Base-by-base conservation (phyloP, 768 basidiomycete genomes). In the Dioszegia crocea region DNA sequence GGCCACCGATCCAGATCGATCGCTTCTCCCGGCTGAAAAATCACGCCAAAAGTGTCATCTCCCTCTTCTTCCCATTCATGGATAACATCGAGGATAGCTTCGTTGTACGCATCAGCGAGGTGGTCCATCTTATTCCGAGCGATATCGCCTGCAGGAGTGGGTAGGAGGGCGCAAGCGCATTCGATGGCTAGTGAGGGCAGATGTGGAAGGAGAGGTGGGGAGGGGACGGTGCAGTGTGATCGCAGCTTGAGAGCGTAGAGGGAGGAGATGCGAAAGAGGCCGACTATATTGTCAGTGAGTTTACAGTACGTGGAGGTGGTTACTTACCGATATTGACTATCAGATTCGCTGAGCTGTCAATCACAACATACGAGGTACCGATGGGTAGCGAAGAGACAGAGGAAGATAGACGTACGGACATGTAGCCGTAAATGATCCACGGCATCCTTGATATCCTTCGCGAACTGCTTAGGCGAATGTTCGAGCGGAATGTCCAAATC, bases 61-160 rank as follows among this genome's bases (percentile, higher is more conserved):
- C 47, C 56, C 33, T 69, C 69, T 19, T 55, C 54, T n/a, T 63
- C 54, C 67, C 68, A 68, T 21, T 65, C 62, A 14, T 33, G 29
- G 31, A 69, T 63, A 8, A 73, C 39, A 11, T 61, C 61, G 44
- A 53, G 36, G 2, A 75, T 61, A 6, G 71, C 74, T 19, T 61
- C 44, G 26, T 73, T 68, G 50, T 73, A 75, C 45, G 67, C 64
- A 36, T 71, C 59, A 9, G 67, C 71, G 17, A 71, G 56, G 0
- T 60, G 57, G 36, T 75, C 74, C 74, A 75, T 73, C 59, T 65
- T 73, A 21, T 31, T 36, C 16, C 74, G 58, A 3, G 71, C 69
- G 14, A 59, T 62, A 47, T 75, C 71, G 19, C 74, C 74, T 5
- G 63, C 62, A 10, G 71, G 67, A 38, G 69, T 69, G 10, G 74